Evolutionary conservation across 148 eudicot species (phyloP), one percentile per base, ranked within the genome.

Genomic region (Pharnaceum exiguum): DNA sequence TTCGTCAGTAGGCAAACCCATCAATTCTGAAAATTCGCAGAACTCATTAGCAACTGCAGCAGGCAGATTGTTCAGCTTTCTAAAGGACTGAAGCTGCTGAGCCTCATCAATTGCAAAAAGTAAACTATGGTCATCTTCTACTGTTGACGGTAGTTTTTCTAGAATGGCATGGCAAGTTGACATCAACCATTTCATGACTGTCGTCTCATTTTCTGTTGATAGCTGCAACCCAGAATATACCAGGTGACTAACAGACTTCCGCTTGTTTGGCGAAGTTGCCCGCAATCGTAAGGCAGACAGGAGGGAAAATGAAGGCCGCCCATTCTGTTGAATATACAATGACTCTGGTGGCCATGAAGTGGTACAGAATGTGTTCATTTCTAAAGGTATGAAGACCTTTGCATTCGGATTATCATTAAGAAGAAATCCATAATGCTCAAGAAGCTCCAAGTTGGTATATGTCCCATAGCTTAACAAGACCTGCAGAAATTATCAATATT

Each of bases 401-500:
- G 88, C 99, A 50, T 83, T 89, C 16, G 87, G 91, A 59, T 93
- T 93, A 22, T 65, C 64, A 17, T 73, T 53, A 50, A 93, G 72
- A 59, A 85, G 64, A 71, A 93, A 93, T 23, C 99, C 99, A 32
- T 93, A 93, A 67, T 93, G 99, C 68, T 93, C 96, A 25, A 93
- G 99, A 74, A 93, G 99, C 79, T 93, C 99, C 77, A 93, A 67
- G 74, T 89, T 93, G 64, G 95, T 85, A 68, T 89, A 93, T 40
- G 89, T 83, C 59, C 99, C 99, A 57, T 93, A 93, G 84, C 96
- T 83, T 62, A 93, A 65, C 57, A 93, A 74, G 59, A 89, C 99
- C 99, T 93, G 82, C 54, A 66, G 17, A 13, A 27, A 51, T 46
- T 22, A 44, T 19, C 17, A 19, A 23, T 36, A 19, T 16, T 37